These are phyloP conservation scores for Cystobasidium sp. DNA, from an alignment of 1,284 basidiomycete genomes.

Conservation along the genomic window DNA sequence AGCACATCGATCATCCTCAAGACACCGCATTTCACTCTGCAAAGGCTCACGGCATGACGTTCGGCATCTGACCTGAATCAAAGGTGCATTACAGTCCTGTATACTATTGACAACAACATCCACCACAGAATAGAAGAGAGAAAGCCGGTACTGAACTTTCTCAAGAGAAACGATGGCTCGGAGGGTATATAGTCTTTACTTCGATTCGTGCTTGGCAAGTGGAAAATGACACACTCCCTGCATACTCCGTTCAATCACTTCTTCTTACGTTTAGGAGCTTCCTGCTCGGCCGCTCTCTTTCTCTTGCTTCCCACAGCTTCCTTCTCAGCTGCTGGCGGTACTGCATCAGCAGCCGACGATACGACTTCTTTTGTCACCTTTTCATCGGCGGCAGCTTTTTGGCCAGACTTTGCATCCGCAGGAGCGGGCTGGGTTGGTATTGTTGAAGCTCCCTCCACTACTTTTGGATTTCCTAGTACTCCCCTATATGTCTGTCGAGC, in stretches of 20 bases:
- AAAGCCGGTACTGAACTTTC: too few relatives aligned
- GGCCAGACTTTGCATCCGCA: background rate
- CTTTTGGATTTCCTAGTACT: conserved; percentile 37
- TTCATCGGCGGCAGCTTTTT: background rate
- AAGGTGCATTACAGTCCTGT: too few relatives aligned
- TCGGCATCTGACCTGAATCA: too few relatives aligned
- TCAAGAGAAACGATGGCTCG: too few relatives aligned
- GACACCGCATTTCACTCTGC: background rate
- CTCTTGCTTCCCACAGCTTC: conserved; percentile 1
- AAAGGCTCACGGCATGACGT: too few relatives aligned
- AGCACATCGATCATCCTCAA: background rate
- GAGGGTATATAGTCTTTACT: background rate
- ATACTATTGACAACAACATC: too few relatives aligned
- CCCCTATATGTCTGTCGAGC: conserved; percentile 39
- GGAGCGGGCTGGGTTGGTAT: background rate
- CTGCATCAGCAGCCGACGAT: background rate
- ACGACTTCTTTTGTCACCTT: background rate
- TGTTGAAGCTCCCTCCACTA: background rate
- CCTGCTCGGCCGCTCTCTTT: conserved; percentile 2
- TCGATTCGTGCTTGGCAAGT: background rate
- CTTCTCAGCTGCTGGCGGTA: background rate
- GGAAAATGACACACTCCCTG: background rate
- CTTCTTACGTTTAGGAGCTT: conserved; percentile 2
- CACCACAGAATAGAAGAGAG: too few relatives aligned
- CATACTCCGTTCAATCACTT: background rate